Evolutionary conservation across 2,329 filamentous ascomycete genomes (phyloP), one percentile per base, ranked within the genome.

Genomic region (Xylaria sp.): DNA sequence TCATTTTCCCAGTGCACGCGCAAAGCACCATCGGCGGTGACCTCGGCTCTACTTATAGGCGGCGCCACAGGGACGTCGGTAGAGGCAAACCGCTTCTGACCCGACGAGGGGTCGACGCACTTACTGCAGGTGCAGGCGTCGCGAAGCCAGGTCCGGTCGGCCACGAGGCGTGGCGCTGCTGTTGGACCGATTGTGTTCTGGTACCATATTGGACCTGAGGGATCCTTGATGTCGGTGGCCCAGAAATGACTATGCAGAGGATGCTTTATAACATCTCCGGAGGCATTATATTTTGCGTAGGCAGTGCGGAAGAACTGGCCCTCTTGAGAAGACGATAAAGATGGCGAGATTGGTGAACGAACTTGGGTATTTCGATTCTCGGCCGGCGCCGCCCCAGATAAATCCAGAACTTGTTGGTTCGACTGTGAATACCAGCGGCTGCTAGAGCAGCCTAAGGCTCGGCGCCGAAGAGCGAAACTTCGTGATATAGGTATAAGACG

Each of bases 41-140:
- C 9, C 2, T 13, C 3, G 9, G 59, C 78, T 4, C 82, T 78
- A 15, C 73, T 60, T 56, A 90, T 86, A 39, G 83, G 70, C 9
- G 71, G 52, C 0, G 60, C 0, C 1, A 34, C 37, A 0, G 90
- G 88, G 51, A 94, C 90, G 61, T 93, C 89, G 23, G 84, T 83
- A 0, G 89, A 90, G 64, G 87, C 86, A 78, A 92, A 92, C 46
- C 83, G 82, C 80, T 91, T 91, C 76, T 91, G 89, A 51, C 83
- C 85, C 18, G 88, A 89, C 51, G 86, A 85, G 3, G 85, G 81
- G 76, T 91, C 86, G 39, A 89, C 82, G 75, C 89, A 91, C 54
- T 71, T 75, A n/a, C 81, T 72, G 76, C 89, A 91, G 23, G 80
- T 76, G 79, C 89, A 91, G 66, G 85, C 80, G 76, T 91, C 89